A percentile compares a stretch with the other conserved stretches of the same genome.
Conservation (phyloP, 352 stramenopile species). For the Pythium scleroteichum region DNA sequence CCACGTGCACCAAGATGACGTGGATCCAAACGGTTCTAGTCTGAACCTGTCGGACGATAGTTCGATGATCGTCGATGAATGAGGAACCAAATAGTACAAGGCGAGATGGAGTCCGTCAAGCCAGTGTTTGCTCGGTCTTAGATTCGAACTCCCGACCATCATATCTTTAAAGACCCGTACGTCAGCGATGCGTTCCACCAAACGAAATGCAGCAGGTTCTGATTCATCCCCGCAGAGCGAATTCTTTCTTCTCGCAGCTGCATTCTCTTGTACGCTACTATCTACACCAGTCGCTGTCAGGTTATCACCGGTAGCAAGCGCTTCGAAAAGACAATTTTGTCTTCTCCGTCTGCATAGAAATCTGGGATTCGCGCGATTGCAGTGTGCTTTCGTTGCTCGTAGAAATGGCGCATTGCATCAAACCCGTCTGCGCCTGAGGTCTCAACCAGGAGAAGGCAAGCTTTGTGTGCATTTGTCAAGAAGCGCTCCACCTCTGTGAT, state of each 20-base stretch:
- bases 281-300: too few relatives aligned
- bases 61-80: conserved; percentile 75
- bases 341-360: conserved; percentile 18
- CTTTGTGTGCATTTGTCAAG: background rate
- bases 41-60: conserved; percentile 78
- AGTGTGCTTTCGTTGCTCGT: conserved; percentile 8
- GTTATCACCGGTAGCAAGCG: background rate
- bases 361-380: conserved; percentile 2
- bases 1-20: conserved; percentile 35
- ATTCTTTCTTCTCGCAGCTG: too few relatives aligned
- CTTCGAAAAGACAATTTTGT: conserved; percentile 10
- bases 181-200: too few relatives aligned
- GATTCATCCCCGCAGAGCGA: too few relatives aligned
- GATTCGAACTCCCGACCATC: too few relatives aligned
- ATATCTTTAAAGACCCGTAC: too few relatives aligned
- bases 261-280: too few relatives aligned
- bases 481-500: background rate
- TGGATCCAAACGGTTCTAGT: conserved; percentile 45
- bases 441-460: conserved; percentile 6
- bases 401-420: background rate
- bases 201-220: too few relatives aligned
- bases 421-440: conserved; percentile 3
- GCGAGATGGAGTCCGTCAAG: too few relatives aligned
- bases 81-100: conserved; percentile 3
- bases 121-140: too few relatives aligned